A percentile compares a stretch with the other conserved stretches of the same genome.
Conservation (phyloP, 306 rosid genomes). For the Acmispon strigosus region DNA sequence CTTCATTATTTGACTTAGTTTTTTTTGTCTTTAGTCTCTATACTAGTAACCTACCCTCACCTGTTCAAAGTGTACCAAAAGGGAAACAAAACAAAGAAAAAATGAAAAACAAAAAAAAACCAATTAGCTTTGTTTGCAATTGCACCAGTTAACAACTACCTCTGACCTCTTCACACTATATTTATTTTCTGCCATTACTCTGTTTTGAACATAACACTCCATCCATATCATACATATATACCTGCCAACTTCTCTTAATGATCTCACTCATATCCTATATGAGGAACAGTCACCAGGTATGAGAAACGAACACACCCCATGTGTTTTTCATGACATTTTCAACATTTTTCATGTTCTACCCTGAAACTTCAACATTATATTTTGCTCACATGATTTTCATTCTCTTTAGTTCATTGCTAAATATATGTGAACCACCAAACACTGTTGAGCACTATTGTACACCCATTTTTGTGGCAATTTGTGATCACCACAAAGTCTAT, state of each 20-base stretch:
- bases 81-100: not conserved
- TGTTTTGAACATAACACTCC: not conserved
- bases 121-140: not conserved
- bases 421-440: too few species aligned
- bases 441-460: too few species aligned
- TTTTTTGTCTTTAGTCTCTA: conserved; percentile 12
- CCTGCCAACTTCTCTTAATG: conserved; percentile 2
- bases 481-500: too few species aligned
- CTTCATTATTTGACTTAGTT: conserved; percentile 8
- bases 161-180: conserved; percentile 28
- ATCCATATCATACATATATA: conserved; percentile 24
- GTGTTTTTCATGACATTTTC: conserved; percentile 17
- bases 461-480: too few species aligned
- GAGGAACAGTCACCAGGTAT: conserved; percentile 20
- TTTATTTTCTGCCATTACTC: conserved; percentile 12
- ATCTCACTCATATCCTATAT: conserved; percentile 8
- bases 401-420: not conserved
- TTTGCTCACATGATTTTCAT: not conserved
- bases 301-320: conserved; percentile 15
- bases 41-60: conserved; percentile 44
- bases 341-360: not conserved
- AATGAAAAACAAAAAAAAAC: too few species aligned
- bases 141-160: conserved; percentile 27
- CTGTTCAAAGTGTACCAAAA: conserved; percentile 10
- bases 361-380: not conserved